Evolutionary conservation across 148 eudicot species (phyloP), one percentile per base, ranked within the genome.

Genomic region (Talinum fruticosum): DNA sequence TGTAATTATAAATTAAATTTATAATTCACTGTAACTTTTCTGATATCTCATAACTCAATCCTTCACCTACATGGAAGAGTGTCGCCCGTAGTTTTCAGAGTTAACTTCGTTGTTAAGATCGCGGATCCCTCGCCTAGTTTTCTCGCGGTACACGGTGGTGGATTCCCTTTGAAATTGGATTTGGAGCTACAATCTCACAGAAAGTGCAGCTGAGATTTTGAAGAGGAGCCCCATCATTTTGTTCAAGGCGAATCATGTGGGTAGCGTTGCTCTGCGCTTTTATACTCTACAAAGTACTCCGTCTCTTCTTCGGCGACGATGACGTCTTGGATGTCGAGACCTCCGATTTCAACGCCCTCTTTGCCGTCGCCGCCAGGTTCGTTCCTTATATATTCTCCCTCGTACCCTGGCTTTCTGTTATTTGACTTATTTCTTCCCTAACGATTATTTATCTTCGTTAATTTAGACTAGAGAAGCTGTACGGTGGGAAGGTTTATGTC

Each of bases 361-460:
- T 94, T 80, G 34, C 93, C 79, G 93, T 92, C 70, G 97, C 97
- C 73, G 33, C 87, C 19, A 83, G 96, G 95, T 90, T 73, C 6
- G 29, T 71, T 23, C 15, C 53, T 62, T 6, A 3, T 65, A 45
- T 69, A 18, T 24, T 19, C 16, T 67, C 8, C 18, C 53, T 68
- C 47, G 3, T 28, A 0, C 47, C 15, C 21, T 2, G 15, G 14
- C 19, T 3, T 5, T 30, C 29, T 41, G 6, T 3, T 69, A 12
- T 32, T 12, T 45, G 35, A n/a, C n/a, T 1, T 36, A 10, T n/a
- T 47, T 4, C 24, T 8, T 5, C 1, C 28, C 29, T 8, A 10
- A 45, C 44, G 41, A 75, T 66, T 45, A 16, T 66, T 0, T 6
- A 53, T 37, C 41, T 30, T 23, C 23, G 28, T 34, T 54, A 21